phyloP scores from a whole-genome alignment of 495 filamentous ascomycete genomes.

The Parathielavia appendiculata region DNA sequence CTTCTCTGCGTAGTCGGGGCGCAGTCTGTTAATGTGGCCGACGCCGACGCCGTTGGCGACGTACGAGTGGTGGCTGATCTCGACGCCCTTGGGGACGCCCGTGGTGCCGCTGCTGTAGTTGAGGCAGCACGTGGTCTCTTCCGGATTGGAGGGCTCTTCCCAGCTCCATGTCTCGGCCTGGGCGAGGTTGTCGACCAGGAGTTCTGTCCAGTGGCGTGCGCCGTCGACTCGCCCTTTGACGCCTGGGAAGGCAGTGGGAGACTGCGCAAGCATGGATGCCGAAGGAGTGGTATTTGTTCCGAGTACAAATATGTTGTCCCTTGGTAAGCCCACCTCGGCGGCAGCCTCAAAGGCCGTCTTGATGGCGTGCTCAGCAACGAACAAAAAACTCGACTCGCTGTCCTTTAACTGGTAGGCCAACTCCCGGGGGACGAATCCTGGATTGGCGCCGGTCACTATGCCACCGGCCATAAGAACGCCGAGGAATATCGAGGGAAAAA shows the following conservation, averaged over 20 bases:
- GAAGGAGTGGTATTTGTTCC: conserved; percentile 27
- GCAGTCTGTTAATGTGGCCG: conserved; percentile 40
- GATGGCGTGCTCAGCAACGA: conserved; percentile 53
- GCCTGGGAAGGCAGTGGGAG: conserved; percentile 37
- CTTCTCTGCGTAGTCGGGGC: conserved; percentile 40
- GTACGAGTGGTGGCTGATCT: conserved; percentile 69
- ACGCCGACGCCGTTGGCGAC: conserved; percentile 60
- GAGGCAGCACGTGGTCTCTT: conserved; percentile 44
- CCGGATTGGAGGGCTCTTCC: conserved; percentile 35
- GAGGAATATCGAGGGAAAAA: conserved; percentile 66
- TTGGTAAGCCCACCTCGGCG: conserved; percentile 55
- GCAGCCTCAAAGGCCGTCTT: conserved; percentile 65
- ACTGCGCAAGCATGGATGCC: conserved; percentile 37
- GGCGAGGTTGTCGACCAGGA: conserved; percentile 36
- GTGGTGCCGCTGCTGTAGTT: conserved; percentile 79
- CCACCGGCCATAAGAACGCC: conserved; percentile 74
- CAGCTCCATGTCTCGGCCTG: conserved; percentile 43
- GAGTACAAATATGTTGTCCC: conserved; percentile 45
- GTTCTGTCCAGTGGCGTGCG: conserved; percentile 41
- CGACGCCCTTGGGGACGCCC: conserved; percentile 78
- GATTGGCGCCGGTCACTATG: conserved; percentile 75
- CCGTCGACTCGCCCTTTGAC: conserved; percentile 34
- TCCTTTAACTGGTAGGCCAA: conserved; percentile 71
- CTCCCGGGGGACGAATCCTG: conserved; percentile 64
- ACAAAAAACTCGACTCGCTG: conserved; percentile 58